Evolutionary conservation across 2,329 filamentous ascomycete species (phyloP), one percentile per base, ranked within the genome.

Genomic region (Penicillium sp.): DNA sequence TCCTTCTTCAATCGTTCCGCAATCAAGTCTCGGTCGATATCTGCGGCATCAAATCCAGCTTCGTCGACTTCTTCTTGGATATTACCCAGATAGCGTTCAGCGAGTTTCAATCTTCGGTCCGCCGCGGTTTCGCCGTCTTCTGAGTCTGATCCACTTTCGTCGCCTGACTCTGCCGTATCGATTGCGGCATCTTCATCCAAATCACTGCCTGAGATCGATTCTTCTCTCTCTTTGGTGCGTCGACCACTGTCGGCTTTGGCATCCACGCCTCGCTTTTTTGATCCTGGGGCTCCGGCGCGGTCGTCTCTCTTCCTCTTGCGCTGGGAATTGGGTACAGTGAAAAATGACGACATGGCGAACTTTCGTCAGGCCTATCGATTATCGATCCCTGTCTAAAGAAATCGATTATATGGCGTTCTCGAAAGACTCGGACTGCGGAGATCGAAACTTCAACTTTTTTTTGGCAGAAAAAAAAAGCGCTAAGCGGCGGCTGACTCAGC

Each of bases 61-160:
- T 91, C 88, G 65, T 95, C 88, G 55, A 91, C 86, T 63, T 96
- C 89, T 67, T 89, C 84, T 67, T 88, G 86, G 59, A 97, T 86
- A 70, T 96, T 96, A 52, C 96, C 88, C 52, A 99, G 83, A 73
- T 99, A 97, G 67, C 90, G 86, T 77, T 97, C 91, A 30, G 94
- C 94, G 28, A 99, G 82, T 62, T 90, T 86, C 67, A 96, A 77
- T 65, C 94, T 84, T 73, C 90, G 88, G 70, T 97, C 91, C 35
- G 91, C 92, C 1, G 89, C 91, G 22, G 94, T 97, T 78, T 97
- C 93, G 61, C 84, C 76, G 26, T 77, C 85, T 59, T 91, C 89
- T 58, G 85, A 85, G n/a, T 88, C 88, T 1, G 87, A 89, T 33
- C 81, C 82, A 26, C 83, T 84, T 12, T 75, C 78, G 50, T 77